Conservation (phyloP, 495 filamentous ascomycete genomes). For the Talaromyces nanjingensis region DNA sequence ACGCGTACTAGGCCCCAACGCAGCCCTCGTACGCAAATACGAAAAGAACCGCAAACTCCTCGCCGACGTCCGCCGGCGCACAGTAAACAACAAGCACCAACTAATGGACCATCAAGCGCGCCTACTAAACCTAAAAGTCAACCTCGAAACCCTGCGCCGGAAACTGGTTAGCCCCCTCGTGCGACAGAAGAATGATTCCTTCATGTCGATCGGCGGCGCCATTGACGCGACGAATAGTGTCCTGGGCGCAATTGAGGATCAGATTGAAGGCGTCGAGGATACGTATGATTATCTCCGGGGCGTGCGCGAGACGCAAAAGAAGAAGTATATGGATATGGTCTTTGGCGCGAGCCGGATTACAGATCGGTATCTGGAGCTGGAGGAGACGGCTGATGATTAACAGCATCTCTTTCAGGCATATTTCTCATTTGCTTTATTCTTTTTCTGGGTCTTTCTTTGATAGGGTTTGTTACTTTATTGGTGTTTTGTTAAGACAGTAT, state of each 20-base stretch:
- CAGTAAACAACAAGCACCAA: constrained; percentile 76
- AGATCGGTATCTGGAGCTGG: constrained; percentile 5
- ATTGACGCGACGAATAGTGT: constrained; percentile 35
- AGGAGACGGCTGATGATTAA: constrained; percentile 1
- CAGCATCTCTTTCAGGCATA: neutral
- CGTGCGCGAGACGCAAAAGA: constrained; percentile 70
- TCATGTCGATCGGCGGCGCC: constrained; percentile 30
- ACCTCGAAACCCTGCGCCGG: constrained; percentile 66
- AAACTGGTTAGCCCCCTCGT: constrained; percentile 80
- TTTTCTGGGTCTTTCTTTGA: neutral
- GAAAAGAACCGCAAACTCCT: constrained; percentile 77
- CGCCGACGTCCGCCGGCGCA: constrained; percentile 67
- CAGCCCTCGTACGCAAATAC: constrained; percentile 68
- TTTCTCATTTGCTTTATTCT: neutral
- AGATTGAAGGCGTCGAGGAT: constrained; percentile 73
- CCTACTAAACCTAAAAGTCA: constrained; percentile 69
- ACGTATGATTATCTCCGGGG: constrained; percentile 67
- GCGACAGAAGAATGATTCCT: constrained; percentile 48
- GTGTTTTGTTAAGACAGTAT: constrained; percentile 1
- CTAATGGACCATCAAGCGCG: constrained; percentile 77
- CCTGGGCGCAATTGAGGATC: constrained; percentile 60
- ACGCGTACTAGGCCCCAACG: constrained; percentile 67
- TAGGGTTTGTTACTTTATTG: neutral
- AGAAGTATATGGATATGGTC: constrained; percentile 72
- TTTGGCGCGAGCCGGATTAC: constrained; percentile 49